A percentile compares a stretch with the other conserved stretches of the same genome.
These are phyloP conservation scores for Ceratocystis albifundus DNA, from an alignment of 2,329 filamentous ascomycete species.

Conservation along the genomic window DNA sequence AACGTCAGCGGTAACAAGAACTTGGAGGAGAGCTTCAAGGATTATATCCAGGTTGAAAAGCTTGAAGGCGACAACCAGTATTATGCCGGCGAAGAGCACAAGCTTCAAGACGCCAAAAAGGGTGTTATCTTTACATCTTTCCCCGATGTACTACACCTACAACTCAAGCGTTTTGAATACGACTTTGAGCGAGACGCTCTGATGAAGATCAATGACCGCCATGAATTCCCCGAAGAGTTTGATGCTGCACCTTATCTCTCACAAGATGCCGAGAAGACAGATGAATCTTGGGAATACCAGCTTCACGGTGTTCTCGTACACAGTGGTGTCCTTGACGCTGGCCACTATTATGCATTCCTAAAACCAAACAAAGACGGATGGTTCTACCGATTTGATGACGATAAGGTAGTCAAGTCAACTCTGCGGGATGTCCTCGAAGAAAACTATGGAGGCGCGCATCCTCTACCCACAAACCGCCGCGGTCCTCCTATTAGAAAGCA, in stretches of 20 bases:
- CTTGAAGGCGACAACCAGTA: slow-evolving; percentile 98
- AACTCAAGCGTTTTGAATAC: slow-evolving; percentile 96
- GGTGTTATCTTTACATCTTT: slow-evolving; percentile 96
- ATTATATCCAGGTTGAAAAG: slow-evolving; percentile 93
- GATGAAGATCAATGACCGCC: slow-evolving; percentile 96
- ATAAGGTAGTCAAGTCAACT: slow-evolving; percentile 89
- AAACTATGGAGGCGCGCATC: slow-evolving; percentile 87
- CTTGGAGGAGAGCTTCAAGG: slow-evolving; percentile 84
- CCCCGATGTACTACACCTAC: slow-evolving; percentile 84
- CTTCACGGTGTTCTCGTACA: slow-evolving; percentile 92
- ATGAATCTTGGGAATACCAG: slow-evolving; percentile 78
- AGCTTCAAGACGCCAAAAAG: slow-evolving; percentile 92
- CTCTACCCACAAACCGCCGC: slow-evolving; percentile 34
- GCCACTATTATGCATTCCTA: slow-evolving; percentile 95
- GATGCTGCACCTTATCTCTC: slow-evolving; percentile 81
- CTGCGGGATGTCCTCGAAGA: slow-evolving; percentile 87
- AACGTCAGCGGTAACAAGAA: slow-evolving; percentile 93
- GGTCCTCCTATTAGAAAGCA: slow-evolving; percentile 43
- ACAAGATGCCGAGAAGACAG: slow-evolving; percentile 68
- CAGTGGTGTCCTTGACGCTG: slow-evolving; percentile 90
- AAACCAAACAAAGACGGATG: slow-evolving; percentile 86
- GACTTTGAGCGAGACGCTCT: slow-evolving; percentile 92
- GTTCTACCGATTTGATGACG: slow-evolving; percentile 96
- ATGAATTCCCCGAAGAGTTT: slow-evolving; percentile 76
- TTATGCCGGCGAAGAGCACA: slow-evolving; percentile 77